Base-by-base conservation (phyloP, 129 eudicot species). In the Apium graveolens region DNA sequence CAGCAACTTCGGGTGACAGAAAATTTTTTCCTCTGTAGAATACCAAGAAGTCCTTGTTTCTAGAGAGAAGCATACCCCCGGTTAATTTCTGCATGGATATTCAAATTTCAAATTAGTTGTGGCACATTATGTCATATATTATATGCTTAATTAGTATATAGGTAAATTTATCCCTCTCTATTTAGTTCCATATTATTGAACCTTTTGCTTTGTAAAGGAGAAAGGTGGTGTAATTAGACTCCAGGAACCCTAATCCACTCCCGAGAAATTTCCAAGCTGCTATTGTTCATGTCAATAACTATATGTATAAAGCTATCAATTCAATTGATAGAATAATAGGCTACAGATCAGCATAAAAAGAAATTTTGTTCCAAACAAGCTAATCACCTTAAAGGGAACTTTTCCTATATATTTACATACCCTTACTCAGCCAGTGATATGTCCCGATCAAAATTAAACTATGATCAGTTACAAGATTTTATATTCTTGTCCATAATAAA, bases 1-100 rank as follows among this genome's bases (percentile, higher is more conserved):
- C 94, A 45, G 94, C 82, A 78, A 95, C 90, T 51, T 91, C 90
- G 1, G 96, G 89, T 57, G 97, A 83, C 79, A 95, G 82, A 82
- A 95, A 95, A 82, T 88, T 86, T 81, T 95, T 95, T 78, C 98
- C 98, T 81, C 98, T 83, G 75, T 91, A 95, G 80, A 89, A 94
- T 31, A 94, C 98, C 76, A 94, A 81, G 78, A 90, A 95, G 82
- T 91, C 96, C 86, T 91, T 91, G 96, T 95, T 95, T 82, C 97
- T 88, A 11, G 97, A 95, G 68, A 95, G 90, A 78, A 91, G 96
- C 65, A 88, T 79, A n/a, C 97, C 94, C 48, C 98, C 98, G 2
- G 98, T 95, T 80, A 95, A 82, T 84, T 81, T 95, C 98, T 95
- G 92, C 89, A 86, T 72, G 73, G 42, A 78, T 38, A 73, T 57